Evolutionary conservation across 768 basidiomycete genomes (phyloP), one percentile per base, ranked within the genome.

Genomic region (Suillus brevipes): DNA sequence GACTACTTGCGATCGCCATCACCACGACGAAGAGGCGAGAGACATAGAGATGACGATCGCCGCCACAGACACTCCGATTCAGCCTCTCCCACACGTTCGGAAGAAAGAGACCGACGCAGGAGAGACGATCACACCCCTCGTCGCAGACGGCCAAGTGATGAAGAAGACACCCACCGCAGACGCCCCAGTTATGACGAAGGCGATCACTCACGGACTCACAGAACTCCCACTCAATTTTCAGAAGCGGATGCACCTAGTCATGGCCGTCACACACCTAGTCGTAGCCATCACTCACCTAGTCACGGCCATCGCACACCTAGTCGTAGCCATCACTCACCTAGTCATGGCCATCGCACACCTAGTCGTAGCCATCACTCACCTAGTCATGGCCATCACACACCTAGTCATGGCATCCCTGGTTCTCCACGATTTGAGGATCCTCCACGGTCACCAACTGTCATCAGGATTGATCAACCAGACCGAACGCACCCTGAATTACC

Each of bases 381-480:
- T 49, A 62, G 13, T 31, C 53, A 43, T 42, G n/a, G 7, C 31
- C 40, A 53, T 60, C 67, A 9, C 64, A 60, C 20, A n/a, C 49
- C 25, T 40, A 40, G 13, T 40, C 38, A 59, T 23, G 14, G 36
- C 6, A 20, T 59, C 38, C 25, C 57, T 28, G n/a, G 3, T 59
- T 67, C 68, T 28, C 61, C 66, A 4, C 62, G 43, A 38, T 71
- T 53, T 34, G n/a, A 23, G 8, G 66, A 67, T 6, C 64, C 68
- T 40, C 61, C 67, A 14, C 59, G 56, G 36, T 75, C 75, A 28
- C 75, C 75, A 25, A 76, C 75, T 10, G 71, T 76, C 34, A 77
- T 76, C 25, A 72, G 73, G 62, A 43, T 76, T 42, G 74, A 69
- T 12, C 49, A 67, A 12, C 43, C 49, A 14, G 72, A 66, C 9